phyloP scores from a whole-genome alignment of 164 flowering plant genomes.

The Nymphaea thermarum region DNA sequence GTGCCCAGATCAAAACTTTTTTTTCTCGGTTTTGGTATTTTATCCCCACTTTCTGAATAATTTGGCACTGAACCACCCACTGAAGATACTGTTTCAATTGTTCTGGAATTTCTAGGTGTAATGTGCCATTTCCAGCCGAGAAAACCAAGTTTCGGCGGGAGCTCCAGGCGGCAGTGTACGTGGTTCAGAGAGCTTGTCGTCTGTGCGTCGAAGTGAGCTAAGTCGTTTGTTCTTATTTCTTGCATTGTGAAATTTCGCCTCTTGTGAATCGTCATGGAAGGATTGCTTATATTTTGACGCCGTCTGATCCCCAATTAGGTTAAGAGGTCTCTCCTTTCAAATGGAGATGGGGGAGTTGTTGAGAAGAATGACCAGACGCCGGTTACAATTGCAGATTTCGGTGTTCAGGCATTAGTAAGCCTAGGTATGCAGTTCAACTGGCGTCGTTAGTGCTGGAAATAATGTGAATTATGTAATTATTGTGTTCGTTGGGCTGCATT shows the following conservation, averaged over 20 bases:
- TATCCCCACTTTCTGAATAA: too few species aligned
- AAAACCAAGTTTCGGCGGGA: constrained; percentile 60
- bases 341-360: constrained; percentile 35
- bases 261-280: neutral
- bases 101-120: constrained; percentile 21
- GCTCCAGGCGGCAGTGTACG: constrained; percentile 73
- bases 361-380: constrained; percentile 81
- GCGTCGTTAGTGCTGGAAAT: too few species aligned
- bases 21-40: too few species aligned
- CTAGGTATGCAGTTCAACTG: constrained; percentile 32
- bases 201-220: constrained; percentile 65
- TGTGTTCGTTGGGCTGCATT: too few species aligned
- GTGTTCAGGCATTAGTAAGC: constrained; percentile 85
- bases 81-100: too few species aligned
- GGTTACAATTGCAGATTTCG: constrained; percentile 85
- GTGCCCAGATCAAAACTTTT: too few species aligned
- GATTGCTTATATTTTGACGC: neutral
- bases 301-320: constrained; percentile 28
- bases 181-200: constrained; percentile 74
- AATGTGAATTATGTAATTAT: too few species aligned
- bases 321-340: constrained; percentile 40
- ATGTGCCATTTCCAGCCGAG: constrained; percentile 39
- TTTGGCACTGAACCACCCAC: too few species aligned
- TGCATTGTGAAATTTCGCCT: neutral
- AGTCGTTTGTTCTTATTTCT: neutral